Conservation (phyloP, 306 rosid genomes). For the Fagus crenata region DNA sequence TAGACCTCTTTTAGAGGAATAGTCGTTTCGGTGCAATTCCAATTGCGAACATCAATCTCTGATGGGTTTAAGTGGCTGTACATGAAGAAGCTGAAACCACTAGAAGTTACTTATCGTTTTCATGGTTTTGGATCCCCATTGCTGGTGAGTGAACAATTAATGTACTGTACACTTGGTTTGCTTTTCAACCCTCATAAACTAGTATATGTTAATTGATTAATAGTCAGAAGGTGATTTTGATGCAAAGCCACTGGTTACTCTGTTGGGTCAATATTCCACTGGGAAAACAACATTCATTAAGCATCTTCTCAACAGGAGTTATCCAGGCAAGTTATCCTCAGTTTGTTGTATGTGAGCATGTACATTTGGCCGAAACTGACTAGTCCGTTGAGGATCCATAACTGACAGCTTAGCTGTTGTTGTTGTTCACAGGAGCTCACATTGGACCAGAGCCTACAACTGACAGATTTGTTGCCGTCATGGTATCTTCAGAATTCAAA, state of each 20-base stretch:
- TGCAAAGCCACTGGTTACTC: constrained; percentile 96
- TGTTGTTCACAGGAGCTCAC: constrained; percentile 71
- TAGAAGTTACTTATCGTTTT: constrained; percentile 74
- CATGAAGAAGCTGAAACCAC: constrained; percentile 88
- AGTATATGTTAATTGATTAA: too few relatives aligned
- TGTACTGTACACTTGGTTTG: neutral
- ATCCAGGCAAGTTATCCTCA: constrained; percentile 72
- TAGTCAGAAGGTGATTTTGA: constrained; percentile 94
- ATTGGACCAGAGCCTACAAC: constrained; percentile 99
- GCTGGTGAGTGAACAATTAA: constrained; percentile 48
- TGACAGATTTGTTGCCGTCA: constrained; percentile 95
- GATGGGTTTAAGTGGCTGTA: constrained; percentile 90
- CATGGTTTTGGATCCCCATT: constrained; percentile 83
- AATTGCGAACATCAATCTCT: constrained; percentile 76
- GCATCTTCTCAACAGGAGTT: constrained; percentile 72
- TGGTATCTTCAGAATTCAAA: constrained; percentile 51
- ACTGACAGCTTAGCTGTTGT: too few relatives aligned
- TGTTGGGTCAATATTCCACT: constrained; percentile 96
- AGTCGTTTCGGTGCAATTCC: too few relatives aligned
- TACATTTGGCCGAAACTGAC: neutral
- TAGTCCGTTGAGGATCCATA: too few relatives aligned
- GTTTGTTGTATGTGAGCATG: neutral
- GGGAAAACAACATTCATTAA: constrained; percentile 97
- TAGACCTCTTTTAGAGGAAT: too few relatives aligned
- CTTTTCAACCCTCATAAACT: neutral